These are phyloP conservation scores for Aureobasidium sp. DNA, from an alignment of 2,329 filamentous ascomycete species.

Conservation along the genomic window DNA sequence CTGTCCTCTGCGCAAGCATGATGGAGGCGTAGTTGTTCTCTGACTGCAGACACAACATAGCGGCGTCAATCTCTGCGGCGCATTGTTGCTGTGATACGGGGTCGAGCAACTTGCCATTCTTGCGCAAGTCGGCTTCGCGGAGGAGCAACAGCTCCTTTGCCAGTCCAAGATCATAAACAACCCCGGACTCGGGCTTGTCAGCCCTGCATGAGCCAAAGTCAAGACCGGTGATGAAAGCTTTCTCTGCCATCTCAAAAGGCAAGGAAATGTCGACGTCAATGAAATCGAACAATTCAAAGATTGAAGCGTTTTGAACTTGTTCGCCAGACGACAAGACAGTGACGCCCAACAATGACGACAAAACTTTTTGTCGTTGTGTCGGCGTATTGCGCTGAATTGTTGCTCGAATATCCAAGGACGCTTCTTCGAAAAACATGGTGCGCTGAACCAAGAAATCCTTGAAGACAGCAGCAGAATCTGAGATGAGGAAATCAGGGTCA, in stretches of 20 bases:
- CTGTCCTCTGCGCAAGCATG: constrained; percentile 50
- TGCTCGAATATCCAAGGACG: constrained; percentile 74
- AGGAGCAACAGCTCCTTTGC: constrained; percentile 68
- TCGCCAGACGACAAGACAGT: constrained; percentile 61
- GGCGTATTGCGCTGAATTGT: constrained; percentile 65
- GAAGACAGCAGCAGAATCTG: constrained; percentile 60
- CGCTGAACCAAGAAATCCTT: constrained; percentile 72
- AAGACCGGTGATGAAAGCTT: constrained; percentile 58
- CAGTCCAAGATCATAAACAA: constrained; percentile 62
- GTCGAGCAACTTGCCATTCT: constrained; percentile 31
- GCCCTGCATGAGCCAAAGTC: constrained; percentile 61
- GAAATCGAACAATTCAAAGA: constrained; percentile 94
- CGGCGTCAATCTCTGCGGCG: constrained; percentile 52
- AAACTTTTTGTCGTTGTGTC: constrained; percentile 37
- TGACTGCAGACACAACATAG: constrained; percentile 56
- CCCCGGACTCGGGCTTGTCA: constrained; percentile 49
- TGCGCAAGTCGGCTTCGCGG: constrained; percentile 56
- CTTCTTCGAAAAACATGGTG: constrained; percentile 74
- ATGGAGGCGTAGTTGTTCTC: constrained; percentile 59
- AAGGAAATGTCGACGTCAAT: constrained; percentile 56
- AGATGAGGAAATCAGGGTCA: constrained; percentile 61
- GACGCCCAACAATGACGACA: constrained; percentile 67
- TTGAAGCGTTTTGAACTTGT: constrained; percentile 59
- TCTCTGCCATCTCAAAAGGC: constrained; percentile 41
- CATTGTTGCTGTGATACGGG: constrained; percentile 33